Conservation (phyloP, 805 yeast species). For the Diddensiella caesifluorescens region DNA sequence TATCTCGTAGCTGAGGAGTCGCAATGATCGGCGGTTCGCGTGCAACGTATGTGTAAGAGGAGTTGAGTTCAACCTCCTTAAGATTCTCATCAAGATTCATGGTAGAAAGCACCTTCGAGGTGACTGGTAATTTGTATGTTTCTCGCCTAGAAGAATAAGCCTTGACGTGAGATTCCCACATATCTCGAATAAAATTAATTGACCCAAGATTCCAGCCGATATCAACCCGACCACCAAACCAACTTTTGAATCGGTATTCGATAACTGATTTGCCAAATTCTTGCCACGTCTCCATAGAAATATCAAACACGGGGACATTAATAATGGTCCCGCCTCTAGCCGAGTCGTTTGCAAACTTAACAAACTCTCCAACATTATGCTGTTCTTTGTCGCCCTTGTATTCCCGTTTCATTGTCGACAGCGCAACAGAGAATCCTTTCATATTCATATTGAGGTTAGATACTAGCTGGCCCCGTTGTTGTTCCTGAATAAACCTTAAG, state of each 20-base stretch:
- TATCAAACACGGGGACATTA: conserved; percentile 66
- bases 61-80: conserved; percentile 45
- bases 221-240: conserved; percentile 86
- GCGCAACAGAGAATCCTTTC: conserved; percentile 58
- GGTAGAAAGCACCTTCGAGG: conserved; percentile 13
- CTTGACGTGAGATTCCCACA: conserved; percentile 82
- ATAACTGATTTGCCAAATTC: conserved; percentile 44
- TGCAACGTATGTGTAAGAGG: conserved; percentile 47
- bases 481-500: conserved; percentile 28
- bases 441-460: conserved; percentile 58
- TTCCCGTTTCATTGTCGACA: conserved; percentile 53
- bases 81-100: conserved; percentile 37
- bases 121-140: conserved; percentile 22
- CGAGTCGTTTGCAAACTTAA: conserved; percentile 43
- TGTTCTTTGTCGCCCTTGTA: conserved; percentile 30
- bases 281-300: conserved; percentile 75
- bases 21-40: conserved; percentile 74
- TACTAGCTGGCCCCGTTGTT: conserved; percentile 35
- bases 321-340: conserved; percentile 79
- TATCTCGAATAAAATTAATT: conserved; percentile 80
- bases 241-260: conserved; percentile 61
- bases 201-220: conserved; percentile 93
- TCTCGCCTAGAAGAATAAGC: conserved; percentile 61
- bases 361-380: conserved; percentile 51
- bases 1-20: conserved; percentile 82